phyloP scores from a whole-genome alignment of 805 yeast species.

The Sugiyamaella boreocaroliniensis region DNA sequence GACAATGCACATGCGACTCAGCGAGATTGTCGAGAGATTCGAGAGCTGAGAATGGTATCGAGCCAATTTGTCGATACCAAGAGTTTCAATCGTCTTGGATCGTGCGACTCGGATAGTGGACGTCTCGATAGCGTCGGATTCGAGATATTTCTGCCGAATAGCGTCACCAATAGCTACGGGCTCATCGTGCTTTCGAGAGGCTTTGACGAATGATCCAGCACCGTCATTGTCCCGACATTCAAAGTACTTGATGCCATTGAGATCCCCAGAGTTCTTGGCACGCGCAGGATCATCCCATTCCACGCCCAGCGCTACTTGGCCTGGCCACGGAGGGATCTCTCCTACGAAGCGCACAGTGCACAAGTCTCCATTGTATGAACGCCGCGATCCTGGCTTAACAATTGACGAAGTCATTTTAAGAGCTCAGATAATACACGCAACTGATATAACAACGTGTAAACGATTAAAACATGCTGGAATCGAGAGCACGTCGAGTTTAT shows the following conservation, averaged over 20 bases:
- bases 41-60: slow-evolving; percentile 42
- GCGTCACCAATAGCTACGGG: slow-evolving; percentile 41
- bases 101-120: slow-evolving; percentile 43
- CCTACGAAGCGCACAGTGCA: slow-evolving; percentile 67
- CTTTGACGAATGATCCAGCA: slow-evolving; percentile 61
- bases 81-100: slow-evolving; percentile 49
- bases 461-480: too few species aligned
- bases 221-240: slow-evolving; percentile 26
- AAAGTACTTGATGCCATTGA: slow-evolving; percentile 54
- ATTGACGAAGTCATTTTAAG: too few species aligned
- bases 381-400: slow-evolving; percentile 14
- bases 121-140: slow-evolving; percentile 25
- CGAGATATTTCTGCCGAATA: slow-evolving; percentile 43
- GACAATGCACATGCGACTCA: slow-evolving; percentile 40
- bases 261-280: slow-evolving; percentile 67
- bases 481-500: too few species aligned
- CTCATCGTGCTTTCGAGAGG: slow-evolving; percentile 32
- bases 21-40: slow-evolving; percentile 42
- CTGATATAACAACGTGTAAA: too few species aligned
- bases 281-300: slow-evolving; percentile 74
- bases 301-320: slow-evolving; percentile 55
- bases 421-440: too few species aligned
- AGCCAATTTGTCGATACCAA: slow-evolving; percentile 57
- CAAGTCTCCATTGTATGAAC: slow-evolving; percentile 38
- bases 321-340: slow-evolving; percentile 54